Percentiles rank a stretch among this genome's conserved stretches.
phyloP scores from a whole-genome alignment of 257 asterid species.

The Coffea canephora region DNA sequence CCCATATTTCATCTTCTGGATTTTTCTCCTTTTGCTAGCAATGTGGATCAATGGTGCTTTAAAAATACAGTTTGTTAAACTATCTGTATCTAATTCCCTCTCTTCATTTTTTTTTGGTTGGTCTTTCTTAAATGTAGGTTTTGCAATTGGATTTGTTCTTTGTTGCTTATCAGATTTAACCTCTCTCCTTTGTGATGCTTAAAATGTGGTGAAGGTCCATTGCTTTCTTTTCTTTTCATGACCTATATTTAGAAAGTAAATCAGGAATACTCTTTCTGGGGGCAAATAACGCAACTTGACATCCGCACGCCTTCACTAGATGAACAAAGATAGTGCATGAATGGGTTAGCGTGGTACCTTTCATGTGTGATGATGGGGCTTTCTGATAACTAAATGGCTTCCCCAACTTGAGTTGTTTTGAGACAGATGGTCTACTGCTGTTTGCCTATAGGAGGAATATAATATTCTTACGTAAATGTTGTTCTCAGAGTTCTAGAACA shows the following conservation, averaged over 20 bases:
- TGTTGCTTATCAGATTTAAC: not conserved
- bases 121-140: not conserved
- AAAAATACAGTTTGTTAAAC: too few relatives aligned
- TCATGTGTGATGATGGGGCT: not conserved
- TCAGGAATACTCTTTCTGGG: not conserved
- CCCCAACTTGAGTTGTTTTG: not conserved
- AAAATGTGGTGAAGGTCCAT: not conserved
- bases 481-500: constrained; percentile 79
- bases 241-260: not conserved
- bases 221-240: not conserved
- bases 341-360: not conserved
- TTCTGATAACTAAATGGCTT: not conserved
- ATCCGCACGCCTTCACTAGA: too few relatives aligned
- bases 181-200: not conserved
- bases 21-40: too few relatives aligned
- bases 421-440: not conserved
- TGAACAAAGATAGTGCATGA: not conserved
- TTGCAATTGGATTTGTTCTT: too few relatives aligned
- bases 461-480: constrained; percentile 1
- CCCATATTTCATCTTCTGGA: too few relatives aligned
- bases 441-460: not conserved
- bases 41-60: too few relatives aligned
- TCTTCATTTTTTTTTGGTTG: not conserved
- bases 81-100: too few relatives aligned
- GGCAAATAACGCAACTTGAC: not conserved